phyloP scores from a whole-genome alignment of 306 rosid genomes.

The Prunus dulcis region DNA sequence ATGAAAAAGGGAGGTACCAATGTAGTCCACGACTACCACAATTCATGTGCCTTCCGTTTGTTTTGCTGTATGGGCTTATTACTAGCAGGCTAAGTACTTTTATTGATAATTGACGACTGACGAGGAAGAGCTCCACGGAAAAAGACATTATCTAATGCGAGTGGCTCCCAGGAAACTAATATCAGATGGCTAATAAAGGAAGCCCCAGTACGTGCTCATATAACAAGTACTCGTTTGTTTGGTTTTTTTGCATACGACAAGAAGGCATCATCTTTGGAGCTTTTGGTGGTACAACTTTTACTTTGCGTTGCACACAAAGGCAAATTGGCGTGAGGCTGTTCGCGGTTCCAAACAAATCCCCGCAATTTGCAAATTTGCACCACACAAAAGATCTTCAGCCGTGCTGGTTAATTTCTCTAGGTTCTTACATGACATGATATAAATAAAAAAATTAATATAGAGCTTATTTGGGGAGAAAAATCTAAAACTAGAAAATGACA shows the following conservation, averaged over 20 bases:
- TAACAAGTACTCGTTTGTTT: not conserved
- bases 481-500: too few relatives aligned
- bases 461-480: too few relatives aligned
- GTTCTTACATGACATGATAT: too few relatives aligned
- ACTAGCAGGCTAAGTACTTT: not conserved
- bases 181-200: not conserved
- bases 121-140: slow-evolving; percentile 41
- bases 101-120: slow-evolving; percentile 26
- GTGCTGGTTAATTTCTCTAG: too few relatives aligned
- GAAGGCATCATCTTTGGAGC: not conserved
- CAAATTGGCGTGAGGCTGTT: slow-evolving; percentile 2
- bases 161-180: slow-evolving; percentile 34
- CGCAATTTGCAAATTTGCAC: not conserved
- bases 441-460: too few relatives aligned
- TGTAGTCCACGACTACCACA: slow-evolving; percentile 80
- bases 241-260: not conserved
- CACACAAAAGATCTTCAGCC: too few relatives aligned
- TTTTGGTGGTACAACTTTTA: not conserved
- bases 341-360: not conserved
- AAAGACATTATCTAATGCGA: slow-evolving; percentile 34
- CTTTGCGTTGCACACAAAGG: not conserved
- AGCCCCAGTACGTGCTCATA: not conserved
- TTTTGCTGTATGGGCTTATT: not conserved
- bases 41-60: slow-evolving; percentile 21
- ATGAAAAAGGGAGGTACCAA: slow-evolving; percentile 49